Base-by-base conservation (phyloP, 352 stramenopile species). In the Saprolegnia diclina region DNA sequence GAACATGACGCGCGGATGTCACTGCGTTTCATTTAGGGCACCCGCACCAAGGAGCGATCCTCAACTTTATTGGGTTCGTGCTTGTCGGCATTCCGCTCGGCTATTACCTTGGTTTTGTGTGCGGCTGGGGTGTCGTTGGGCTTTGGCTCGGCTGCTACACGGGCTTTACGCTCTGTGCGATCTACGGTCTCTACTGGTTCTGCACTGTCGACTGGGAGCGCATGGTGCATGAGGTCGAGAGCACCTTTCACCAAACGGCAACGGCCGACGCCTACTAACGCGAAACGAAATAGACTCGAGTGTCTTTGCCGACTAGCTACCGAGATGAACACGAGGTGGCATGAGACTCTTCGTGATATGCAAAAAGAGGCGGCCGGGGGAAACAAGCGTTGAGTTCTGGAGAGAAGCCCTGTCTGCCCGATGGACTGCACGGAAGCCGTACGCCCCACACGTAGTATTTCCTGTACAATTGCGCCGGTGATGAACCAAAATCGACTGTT, bases 31-130 rank as follows among this genome's bases (percentile, higher is more conserved):
- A n/a, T n/a, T n/a, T n/a, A 48, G 42, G 42, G 1, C 42, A 48
- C 42, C 89, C 95, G 55, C 64, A 79, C n/a, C 78, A 95, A n/a
- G 83, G 83, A 16, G 89, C 89, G 9, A 80, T 80, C 16, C 77
- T 90, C 63, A 96, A 95, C 59, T 93, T 96, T 38, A 74, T 93
- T 10, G 82, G 77, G 48, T 96, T 91, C 73, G 79, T 95, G 22
- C 55, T 83, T 19, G 63, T 96, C 18, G 87, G 85, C 40, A 75
- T 96, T 14, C 87, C 89, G 0, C 37, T 95, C 13, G 87, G 80
- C 0, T 72, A 91, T 35, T 64, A 82, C 32, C 73, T 96, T 82
- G 91, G 64, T 56, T 77, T 42, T 70, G 85, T 32, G 63, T 79
- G 18, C 72, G 80, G 81, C 0, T 65, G 37, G 10, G 56, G 56